Percentiles rank a stretch among this genome's conserved stretches.
phyloP scores from a whole-genome alignment of 345 rosid genomes.

The Abelmoschus esculentus region DNA sequence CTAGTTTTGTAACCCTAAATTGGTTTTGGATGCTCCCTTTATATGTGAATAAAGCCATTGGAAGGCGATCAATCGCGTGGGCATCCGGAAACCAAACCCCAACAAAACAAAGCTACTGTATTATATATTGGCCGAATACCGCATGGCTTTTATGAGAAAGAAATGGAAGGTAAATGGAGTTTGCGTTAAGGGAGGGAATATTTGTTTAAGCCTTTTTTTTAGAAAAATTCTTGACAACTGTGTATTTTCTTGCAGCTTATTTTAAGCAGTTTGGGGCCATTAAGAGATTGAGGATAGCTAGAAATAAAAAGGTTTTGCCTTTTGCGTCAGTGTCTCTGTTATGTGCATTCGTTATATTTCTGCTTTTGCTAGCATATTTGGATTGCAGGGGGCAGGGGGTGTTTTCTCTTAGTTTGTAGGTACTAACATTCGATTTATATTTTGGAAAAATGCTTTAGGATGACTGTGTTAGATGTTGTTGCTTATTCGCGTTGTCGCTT shows the following conservation, averaged over 20 bases:
- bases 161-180: conserved; percentile 59
- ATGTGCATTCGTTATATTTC: not conserved
- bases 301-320: conserved; percentile 67
- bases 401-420: not conserved
- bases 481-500: not conserved
- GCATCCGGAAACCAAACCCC: conserved; percentile 31
- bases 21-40: not conserved
- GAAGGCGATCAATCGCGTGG: conserved; percentile 67
- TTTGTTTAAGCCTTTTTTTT: not conserved
- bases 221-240: not conserved
- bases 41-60: conserved; percentile 42
- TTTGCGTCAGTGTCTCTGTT: not conserved
- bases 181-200: not conserved
- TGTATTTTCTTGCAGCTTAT: conserved; percentile 35
- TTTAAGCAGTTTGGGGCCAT: conserved; percentile 77
- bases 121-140: conserved; percentile 85
- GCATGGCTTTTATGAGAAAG: conserved; percentile 85
- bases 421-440: not conserved
- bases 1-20: not conserved
- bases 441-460: not conserved
- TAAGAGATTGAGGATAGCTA: conserved; percentile 70
- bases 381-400: not conserved
- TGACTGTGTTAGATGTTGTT: not conserved
- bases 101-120: conserved; percentile 42
- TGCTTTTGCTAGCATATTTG: not conserved